Conservation (phyloP, 83 land plant species). For the Larix sibirica region DNA sequence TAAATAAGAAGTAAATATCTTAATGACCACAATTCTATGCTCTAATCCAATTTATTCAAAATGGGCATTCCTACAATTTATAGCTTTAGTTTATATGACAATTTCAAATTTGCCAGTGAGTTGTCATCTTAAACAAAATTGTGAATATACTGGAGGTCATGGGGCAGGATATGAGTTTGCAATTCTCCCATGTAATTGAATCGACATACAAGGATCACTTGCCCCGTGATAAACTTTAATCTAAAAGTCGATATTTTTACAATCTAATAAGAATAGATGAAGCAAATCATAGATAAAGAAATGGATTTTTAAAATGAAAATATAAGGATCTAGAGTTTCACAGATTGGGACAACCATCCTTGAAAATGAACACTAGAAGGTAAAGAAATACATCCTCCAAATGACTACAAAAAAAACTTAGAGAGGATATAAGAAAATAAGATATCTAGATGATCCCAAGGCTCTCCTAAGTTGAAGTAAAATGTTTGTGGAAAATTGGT, state of each 20-base stretch:
- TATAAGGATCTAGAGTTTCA: not conserved
- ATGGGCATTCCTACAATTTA: slow-evolving; percentile 1
- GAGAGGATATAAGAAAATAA: not conserved
- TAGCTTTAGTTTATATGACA: not conserved
- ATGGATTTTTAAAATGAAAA: not conserved
- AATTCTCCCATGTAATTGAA: not conserved
- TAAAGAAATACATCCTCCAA: not conserved
- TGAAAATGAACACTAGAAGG: not conserved
- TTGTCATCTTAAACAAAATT: not conserved
- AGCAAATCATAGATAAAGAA: not conserved
- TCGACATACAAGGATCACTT: not conserved
- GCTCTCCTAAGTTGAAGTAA: not conserved
- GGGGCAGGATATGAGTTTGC: not conserved
- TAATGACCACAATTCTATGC: too few species aligned
- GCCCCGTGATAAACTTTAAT: not conserved
- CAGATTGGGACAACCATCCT: not conserved
- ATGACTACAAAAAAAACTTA: not conserved
- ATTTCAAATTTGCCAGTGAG: not conserved
- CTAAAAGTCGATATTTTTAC: not conserved
- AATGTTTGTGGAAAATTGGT: not conserved
- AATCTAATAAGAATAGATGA: not conserved
- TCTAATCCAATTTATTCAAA: not conserved
- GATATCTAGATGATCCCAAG: not conserved
- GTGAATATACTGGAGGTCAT: not conserved
- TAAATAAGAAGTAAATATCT: too few species aligned